phyloP scores from a whole-genome alignment of 2,329 filamentous ascomycete genomes.

The Arthrobotrys pseudoclavata region DNA sequence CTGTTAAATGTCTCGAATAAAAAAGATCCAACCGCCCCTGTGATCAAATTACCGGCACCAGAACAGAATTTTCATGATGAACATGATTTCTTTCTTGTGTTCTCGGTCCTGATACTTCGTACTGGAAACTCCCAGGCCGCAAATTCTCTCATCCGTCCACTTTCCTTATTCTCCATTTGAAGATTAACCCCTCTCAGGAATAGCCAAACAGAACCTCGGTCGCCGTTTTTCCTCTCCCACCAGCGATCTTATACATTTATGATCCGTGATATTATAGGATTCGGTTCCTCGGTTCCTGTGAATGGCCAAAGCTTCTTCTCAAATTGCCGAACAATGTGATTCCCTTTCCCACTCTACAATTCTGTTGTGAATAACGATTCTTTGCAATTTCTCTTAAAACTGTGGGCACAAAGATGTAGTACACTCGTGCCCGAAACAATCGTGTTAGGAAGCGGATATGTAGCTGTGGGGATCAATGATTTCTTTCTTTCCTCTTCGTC shows the following conservation, averaged over 20 bases:
- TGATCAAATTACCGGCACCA: slow-evolving; percentile 45
- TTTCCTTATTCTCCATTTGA: slow-evolving; percentile 30
- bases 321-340: slow-evolving; percentile 30
- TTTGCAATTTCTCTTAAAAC: background rate
- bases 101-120: background rate
- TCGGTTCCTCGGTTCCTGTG: slow-evolving; percentile 53
- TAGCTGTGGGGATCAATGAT: slow-evolving; percentile 24
- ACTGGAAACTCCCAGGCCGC: background rate
- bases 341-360: slow-evolving; percentile 3
- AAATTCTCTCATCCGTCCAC: slow-evolving; percentile 25
- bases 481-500: slow-evolving; percentile 6
- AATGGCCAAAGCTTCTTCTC: slow-evolving; percentile 52
- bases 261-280: slow-evolving; percentile 58
- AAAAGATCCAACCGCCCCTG: slow-evolving; percentile 19
- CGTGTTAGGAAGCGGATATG: background rate
- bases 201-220: slow-evolving; percentile 31
- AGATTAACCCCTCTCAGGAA: slow-evolving; percentile 12
- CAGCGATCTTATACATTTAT: slow-evolving; percentile 60
- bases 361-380: background rate
- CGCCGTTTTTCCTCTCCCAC: slow-evolving; percentile 35
- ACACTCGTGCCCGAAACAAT: slow-evolving; percentile 13
- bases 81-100: background rate
- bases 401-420: background rate
- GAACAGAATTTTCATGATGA: slow-evolving; percentile 6
- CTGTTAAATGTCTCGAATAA: slow-evolving; percentile 54